Evolutionary conservation across 148 eudicot species (phyloP).

Genomic region (Rhododendron ferrugineum): DNA sequence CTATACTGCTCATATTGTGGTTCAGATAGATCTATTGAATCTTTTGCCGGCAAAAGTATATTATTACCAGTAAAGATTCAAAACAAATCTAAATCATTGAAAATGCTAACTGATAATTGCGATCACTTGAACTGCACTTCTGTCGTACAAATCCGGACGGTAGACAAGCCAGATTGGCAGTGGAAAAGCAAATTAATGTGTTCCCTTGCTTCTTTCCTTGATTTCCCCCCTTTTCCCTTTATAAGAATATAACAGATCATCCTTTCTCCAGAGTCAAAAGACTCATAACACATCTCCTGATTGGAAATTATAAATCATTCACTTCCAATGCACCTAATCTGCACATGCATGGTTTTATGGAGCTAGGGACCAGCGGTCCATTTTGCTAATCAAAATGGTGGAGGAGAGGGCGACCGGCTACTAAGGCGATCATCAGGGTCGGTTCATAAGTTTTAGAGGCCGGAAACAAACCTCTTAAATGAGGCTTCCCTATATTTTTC

Average conservation of each 20-base stretch:
- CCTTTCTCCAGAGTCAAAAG: not conserved
- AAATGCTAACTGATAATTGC: too few species aligned
- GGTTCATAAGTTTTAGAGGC: too few species aligned
- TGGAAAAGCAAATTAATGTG: not conserved
- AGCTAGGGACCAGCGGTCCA: not conserved
- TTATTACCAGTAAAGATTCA: too few species aligned
- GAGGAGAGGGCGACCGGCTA: not conserved
- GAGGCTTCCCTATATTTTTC: too few species aligned
- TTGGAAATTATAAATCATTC: not conserved
- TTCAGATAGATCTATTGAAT: too few species aligned
- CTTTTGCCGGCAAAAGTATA: too few species aligned
- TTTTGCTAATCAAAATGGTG: not conserved
- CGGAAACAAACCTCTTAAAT: too few species aligned
- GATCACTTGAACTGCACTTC: too few species aligned
- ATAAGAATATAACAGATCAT: not conserved
- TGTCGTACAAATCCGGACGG: rapidly evolving
- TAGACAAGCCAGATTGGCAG: too few species aligned
- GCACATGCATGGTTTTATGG: not conserved
- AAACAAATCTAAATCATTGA: too few species aligned
- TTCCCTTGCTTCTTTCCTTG: not conserved
- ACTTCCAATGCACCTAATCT: not conserved
- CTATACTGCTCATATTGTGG: too few species aligned
- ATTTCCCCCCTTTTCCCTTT: not conserved
- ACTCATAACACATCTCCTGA: not conserved
- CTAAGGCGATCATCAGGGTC: too few species aligned